Conservation (phyloP, 805 yeast genomes). For the Candida succiphila region DNA sequence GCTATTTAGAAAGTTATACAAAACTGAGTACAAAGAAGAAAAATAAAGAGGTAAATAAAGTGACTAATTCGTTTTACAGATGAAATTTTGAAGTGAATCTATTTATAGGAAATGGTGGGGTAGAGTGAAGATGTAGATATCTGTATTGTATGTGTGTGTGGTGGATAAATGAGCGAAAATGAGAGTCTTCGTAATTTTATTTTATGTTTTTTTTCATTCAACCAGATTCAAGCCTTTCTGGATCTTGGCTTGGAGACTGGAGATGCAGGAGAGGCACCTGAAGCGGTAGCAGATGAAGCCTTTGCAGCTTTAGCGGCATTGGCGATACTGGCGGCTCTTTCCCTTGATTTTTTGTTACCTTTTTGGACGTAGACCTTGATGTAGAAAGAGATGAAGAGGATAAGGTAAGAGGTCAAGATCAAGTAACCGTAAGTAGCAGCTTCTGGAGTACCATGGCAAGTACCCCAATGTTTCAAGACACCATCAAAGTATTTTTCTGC, state of each 20-base stretch:
- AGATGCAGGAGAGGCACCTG: constrained; percentile 9
- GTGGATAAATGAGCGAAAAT: too few species aligned
- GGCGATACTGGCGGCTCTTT: constrained; percentile 5
- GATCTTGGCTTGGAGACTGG: constrained; percentile 16
- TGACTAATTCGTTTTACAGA: too few species aligned
- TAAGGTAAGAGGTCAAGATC: constrained; percentile 79
- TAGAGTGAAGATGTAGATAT: too few species aligned
- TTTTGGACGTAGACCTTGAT: constrained; percentile 67
- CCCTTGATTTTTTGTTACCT: constrained; percentile 18
- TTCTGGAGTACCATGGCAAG: constrained; percentile 84
- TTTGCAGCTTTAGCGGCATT: constrained; percentile 8
- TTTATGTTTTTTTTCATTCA: too few species aligned
- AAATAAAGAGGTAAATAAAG: too few species aligned
- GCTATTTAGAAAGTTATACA: too few species aligned
- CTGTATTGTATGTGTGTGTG: too few species aligned
- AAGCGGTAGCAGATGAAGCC: constrained; percentile 7
- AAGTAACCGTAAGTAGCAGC: constrained; percentile 91
- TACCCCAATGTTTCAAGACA: constrained; percentile 66
- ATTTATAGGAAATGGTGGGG: too few species aligned
- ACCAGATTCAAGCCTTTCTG: constrained; percentile 22
- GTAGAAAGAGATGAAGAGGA: constrained; percentile 89
- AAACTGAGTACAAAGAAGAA: too few species aligned
- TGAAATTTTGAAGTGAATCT: too few species aligned
- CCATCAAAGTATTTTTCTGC: constrained; percentile 56
- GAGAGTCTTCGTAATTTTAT: too few species aligned